Base-by-base conservation (phyloP, 2,329 filamentous ascomycete genomes). In the Neonectria coccinea region DNA sequence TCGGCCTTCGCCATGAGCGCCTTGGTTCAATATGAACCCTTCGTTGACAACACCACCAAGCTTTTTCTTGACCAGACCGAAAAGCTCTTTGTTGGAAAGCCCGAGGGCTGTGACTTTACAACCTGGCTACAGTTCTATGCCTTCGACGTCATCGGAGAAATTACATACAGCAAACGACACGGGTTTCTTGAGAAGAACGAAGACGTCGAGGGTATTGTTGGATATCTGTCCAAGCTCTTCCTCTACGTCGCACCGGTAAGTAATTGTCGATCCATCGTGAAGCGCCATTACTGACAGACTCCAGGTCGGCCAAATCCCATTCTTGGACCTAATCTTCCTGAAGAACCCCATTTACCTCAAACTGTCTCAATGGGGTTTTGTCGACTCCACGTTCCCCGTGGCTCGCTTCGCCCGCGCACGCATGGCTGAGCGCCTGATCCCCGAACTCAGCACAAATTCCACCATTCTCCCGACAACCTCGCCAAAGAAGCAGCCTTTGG, bases 101-200 rank as follows among this genome's bases (percentile, higher is more conserved):
- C 76, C 0, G 67, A 68, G n/a, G 70, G 72, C 2, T 74, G 72
- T 72, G 86, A 92, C 73, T 90, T 93, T 60, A 87, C 88, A 1
- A 82, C 84, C 62, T 94, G 92, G 92, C 80, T 94, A 62, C 92
- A 94, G 73, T 94, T 89, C 75, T 94, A 92, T 70, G 92, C 92
- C 0, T 94, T 94, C 72, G 92, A 94, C 74, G 91, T 94, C 14
- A 93, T 93, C 66, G 91, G 91, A 6, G 89, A 92, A 66, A 86
- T 94, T 72, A 93, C 91, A 0, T 94, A 92, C 79, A 89, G 88
- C 75, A 92, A 92, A 75, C 84, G 90, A 0, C 85, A 93, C 62
- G 92, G 92, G 0, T 94, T 94, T 68, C 79, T 94, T 2, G 91
- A 94, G 76, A 85, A 86, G 74, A 90, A 92, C 55, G 84, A 89